Evolutionary conservation across 768 basidiomycete genomes (phyloP).

Genomic region (Xerocomellus chrysenteron): DNA sequence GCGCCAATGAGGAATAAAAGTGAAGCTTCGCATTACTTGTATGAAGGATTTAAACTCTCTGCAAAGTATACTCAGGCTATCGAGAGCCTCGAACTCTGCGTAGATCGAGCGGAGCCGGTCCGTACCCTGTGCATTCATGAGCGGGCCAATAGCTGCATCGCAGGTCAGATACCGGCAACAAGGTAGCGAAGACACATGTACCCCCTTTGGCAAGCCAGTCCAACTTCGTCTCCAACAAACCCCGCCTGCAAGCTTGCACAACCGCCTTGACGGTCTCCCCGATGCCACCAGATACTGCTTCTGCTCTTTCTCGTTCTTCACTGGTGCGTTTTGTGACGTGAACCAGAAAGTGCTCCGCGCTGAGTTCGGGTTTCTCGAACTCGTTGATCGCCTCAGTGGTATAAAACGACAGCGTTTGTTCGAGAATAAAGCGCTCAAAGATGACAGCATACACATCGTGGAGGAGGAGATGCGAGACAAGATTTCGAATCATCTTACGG

Average conservation of each 20-base stretch:
- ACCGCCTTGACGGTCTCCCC: conserved; percentile 50
- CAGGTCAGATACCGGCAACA: conserved; percentile 25
- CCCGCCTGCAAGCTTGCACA: conserved; percentile 52
- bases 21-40: conserved; percentile 39
- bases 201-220: conserved; percentile 46
- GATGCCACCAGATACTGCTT: conserved; percentile 45
- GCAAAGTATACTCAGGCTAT: conserved; percentile 51
- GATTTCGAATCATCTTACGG: conserved; percentile 42
- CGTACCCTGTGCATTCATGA: conserved; percentile 49
- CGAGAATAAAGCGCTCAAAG: conserved; percentile 58
- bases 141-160: conserved; percentile 48
- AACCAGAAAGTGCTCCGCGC: conserved; percentile 54
- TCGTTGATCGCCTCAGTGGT: conserved; percentile 44
- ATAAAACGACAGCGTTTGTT: conserved; percentile 54
- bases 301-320: conserved; percentile 58
- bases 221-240: conserved; percentile 45
- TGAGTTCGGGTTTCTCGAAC: conserved; percentile 29
- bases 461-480: conserved; percentile 56
- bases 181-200: conserved; percentile 31
- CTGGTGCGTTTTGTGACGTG: conserved; percentile 45
- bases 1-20: not conserved
- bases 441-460: conserved; percentile 54
- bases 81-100: conserved; percentile 57
- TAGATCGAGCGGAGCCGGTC: conserved; percentile 54
- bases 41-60: conserved; percentile 62